Evolutionary conservation across 768 basidiomycete genomes (phyloP).

Genomic region (Boletus tylopilopsis): DNA sequence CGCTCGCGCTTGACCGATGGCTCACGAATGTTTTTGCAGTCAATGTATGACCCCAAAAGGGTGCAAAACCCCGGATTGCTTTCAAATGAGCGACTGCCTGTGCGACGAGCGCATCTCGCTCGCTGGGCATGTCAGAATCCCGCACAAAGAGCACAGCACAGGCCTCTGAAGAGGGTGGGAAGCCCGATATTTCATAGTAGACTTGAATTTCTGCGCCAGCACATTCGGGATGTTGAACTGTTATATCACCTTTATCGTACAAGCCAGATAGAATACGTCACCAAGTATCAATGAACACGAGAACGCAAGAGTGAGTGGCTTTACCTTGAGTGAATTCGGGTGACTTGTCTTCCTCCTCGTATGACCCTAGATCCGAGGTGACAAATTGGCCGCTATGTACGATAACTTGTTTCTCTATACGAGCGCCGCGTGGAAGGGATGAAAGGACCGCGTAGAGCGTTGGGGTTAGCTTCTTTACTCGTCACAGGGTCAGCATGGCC

Average conservation of each 20-base stretch:
- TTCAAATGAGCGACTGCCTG: constrained; percentile 14
- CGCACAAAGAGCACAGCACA: constrained; percentile 45
- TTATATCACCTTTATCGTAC: constrained; percentile 13
- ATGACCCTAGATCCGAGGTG: constrained; percentile 27
- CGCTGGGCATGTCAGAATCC: constrained; percentile 11
- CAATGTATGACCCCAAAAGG: constrained; percentile 23
- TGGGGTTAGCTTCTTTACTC: constrained; percentile 23
- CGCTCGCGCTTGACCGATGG: not conserved
- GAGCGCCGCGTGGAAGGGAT: constrained; percentile 66
- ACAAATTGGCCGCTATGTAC: constrained; percentile 62
- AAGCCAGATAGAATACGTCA: not conserved
- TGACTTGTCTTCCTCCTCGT: constrained; percentile 22
- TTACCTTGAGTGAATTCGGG: constrained; percentile 44
- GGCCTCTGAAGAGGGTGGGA: constrained; percentile 37
- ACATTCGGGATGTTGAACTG: constrained; percentile 2
- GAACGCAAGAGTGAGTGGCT: not conserved
- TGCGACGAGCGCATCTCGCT: constrained; percentile 8
- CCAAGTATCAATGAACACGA: not conserved
- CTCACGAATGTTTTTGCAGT: constrained; percentile 26
- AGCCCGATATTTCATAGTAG: constrained; percentile 49
- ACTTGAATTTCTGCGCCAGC: constrained; percentile 16
- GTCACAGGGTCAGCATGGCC: not conserved
- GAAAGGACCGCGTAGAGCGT: constrained; percentile 61
- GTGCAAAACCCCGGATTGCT: constrained; percentile 9
- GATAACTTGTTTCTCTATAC: constrained; percentile 73